These are phyloP conservation scores for Adansonia grandidieri DNA, from an alignment of 441 rosid genomes.

Conservation along the genomic window DNA sequence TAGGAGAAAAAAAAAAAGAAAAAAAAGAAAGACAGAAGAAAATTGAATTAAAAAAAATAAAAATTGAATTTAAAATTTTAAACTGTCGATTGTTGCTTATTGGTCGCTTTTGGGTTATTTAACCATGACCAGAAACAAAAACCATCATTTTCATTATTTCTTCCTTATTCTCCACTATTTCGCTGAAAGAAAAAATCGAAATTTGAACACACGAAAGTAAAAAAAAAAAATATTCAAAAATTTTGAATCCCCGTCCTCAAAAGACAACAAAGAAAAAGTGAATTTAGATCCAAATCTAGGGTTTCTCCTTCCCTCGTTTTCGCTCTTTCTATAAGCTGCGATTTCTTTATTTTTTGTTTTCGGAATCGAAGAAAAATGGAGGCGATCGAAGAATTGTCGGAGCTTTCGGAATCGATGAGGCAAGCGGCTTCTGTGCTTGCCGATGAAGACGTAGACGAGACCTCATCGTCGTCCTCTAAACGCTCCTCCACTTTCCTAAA, in stretches of 20 bases:
- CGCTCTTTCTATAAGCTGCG: conserved; percentile 4
- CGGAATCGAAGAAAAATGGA: conserved; percentile 52
- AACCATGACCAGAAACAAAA: conserved; percentile 14
- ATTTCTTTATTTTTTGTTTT: conserved; percentile 20
- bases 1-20: too few species aligned
- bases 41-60: background rate
- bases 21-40: too few species aligned
- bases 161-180: background rate
- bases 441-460: conserved; percentile 85
- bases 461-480: conserved; percentile 54
- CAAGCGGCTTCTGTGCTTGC: conserved; percentile 83
- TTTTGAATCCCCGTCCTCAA: background rate
- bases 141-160: conserved; percentile 19
- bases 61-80: background rate
- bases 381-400: conserved; percentile 87
- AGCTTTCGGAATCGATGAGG: conserved; percentile 81
- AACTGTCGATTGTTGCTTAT: background rate
- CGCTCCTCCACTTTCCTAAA: conserved; percentile 81
- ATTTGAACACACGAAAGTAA: conserved; percentile 13
- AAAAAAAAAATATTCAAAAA: background rate
- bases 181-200: conserved; percentile 13
- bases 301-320: background rate
- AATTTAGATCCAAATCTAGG: conserved; percentile 20
- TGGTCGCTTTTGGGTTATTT: conserved; percentile 8
- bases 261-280: background rate